Conservation (phyloP, 768 basidiomycete genomes). For the Coprinellus aureogranulatus region DNA sequence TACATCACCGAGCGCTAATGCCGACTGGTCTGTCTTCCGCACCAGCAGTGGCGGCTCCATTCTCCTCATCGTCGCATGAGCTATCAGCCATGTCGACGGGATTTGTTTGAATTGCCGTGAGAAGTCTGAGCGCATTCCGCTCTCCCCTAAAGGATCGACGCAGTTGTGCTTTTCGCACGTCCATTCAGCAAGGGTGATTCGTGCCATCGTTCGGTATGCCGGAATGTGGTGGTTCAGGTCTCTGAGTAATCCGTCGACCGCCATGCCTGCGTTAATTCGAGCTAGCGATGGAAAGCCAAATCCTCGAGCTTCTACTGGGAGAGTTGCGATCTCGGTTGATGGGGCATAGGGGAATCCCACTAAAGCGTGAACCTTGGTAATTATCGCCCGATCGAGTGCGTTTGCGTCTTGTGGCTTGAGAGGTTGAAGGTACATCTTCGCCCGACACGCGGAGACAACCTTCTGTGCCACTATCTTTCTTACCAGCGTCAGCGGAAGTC, state of each 20-base stretch:
- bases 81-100: no score
- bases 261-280: conserved; percentile 9
- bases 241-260: conserved; percentile 9
- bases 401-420: conserved; percentile 14
- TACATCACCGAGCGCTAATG: no score
- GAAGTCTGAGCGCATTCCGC: no score
- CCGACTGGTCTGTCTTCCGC: no score
- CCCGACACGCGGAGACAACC: conserved; percentile 14
- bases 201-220: conserved; percentile 12
- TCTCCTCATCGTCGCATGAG: no score
- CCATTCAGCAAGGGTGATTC: conserved; percentile 18
- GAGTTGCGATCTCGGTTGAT: conserved; percentile 4
- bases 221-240: conserved; percentile 21
- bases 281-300: conserved; percentile 15
- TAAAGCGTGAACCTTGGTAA: conserved; percentile 14
- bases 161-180: conserved; percentile 8
- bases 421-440: conserved; percentile 22
- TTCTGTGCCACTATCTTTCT: conserved; percentile 19
- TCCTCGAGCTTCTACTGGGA: conserved; percentile 7
- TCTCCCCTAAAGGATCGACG: not conserved
- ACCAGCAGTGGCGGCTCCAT: no score
- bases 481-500: conserved; percentile 18
- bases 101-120: no score
- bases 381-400: conserved; percentile 14
- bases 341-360: conserved; percentile 23